These are phyloP conservation scores for Terfezia claveryi DNA, from an alignment of 495 filamentous ascomycete species.

Conservation along the genomic window DNA sequence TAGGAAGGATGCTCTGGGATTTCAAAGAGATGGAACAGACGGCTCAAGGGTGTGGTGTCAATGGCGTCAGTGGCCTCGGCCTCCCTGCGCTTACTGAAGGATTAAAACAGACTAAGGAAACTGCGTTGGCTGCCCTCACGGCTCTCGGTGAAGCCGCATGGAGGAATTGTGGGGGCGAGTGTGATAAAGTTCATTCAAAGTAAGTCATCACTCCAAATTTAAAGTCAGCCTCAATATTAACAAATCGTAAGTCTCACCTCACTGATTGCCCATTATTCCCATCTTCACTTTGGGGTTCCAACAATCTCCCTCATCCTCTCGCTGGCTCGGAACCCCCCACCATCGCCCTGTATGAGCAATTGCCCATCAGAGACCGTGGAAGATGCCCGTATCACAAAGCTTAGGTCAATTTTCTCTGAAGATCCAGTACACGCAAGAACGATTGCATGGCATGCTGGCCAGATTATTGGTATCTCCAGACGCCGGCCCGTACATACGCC, in stretches of 20 bases:
- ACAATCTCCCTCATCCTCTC: conserved; percentile 18
- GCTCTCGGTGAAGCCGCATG: conserved; percentile 11
- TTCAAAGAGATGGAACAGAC: conserved; percentile 20
- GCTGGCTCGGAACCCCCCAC: conserved; percentile 15
- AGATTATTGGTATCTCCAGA: conserved; percentile 19
- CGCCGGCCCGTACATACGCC: conserved; percentile 17
- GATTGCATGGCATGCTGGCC: conserved; percentile 19
- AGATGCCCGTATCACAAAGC: conserved; percentile 11
- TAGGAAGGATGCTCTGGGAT: conserved; percentile 20
- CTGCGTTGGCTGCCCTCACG: conserved; percentile 9
- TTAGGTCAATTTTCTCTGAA: conserved; percentile 9
- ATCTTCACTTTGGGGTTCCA: conserved; percentile 18
- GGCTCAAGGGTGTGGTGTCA: conserved; percentile 10
- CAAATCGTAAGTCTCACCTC: conserved; percentile 8
- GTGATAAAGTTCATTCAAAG: conserved; percentile 16
- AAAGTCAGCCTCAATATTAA: not conserved
- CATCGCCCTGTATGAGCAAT: not conserved
- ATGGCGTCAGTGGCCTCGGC: conserved; percentile 7
- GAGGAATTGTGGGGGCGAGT: conserved; percentile 11
- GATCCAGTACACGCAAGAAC: conserved; percentile 14
- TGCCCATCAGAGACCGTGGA: not conserved
- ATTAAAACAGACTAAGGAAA: conserved; percentile 17
- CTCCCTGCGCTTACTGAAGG: conserved; percentile 13
- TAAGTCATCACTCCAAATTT: not conserved
- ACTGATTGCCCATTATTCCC: conserved; percentile 19